A percentile compares a stretch with the other conserved stretches of the same genome.
Evolutionary conservation across 345 rosid species (phyloP).

Genomic region (Erucastrum elatum): DNA sequence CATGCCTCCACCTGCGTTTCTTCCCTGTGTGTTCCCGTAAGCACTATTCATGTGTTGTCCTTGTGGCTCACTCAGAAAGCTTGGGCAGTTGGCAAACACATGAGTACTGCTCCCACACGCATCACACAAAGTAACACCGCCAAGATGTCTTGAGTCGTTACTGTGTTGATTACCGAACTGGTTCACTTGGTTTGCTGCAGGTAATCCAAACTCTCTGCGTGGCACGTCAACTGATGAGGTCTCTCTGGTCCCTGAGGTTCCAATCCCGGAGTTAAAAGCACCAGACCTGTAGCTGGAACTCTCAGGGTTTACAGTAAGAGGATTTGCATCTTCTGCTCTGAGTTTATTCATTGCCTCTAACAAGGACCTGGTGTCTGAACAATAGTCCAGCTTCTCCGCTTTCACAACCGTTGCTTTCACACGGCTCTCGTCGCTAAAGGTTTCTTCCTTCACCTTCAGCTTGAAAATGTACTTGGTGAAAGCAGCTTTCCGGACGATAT

Average conservation of each 20-base stretch:
- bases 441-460: constrained; percentile 93
- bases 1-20: constrained; percentile 44
- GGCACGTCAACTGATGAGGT: constrained; percentile 26
- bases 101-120: constrained; percentile 73
- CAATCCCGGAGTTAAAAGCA: constrained; percentile 25
- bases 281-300: constrained; percentile 29
- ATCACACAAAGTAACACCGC: constrained; percentile 39
- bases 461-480: constrained; percentile 70
- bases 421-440: constrained; percentile 80
- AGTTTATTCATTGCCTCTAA: constrained; percentile 60
- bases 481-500: constrained; percentile 60
- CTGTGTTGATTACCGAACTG: neutral
- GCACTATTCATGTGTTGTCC: constrained; percentile 40
- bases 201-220: constrained; percentile 38
- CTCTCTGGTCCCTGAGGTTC: constrained; percentile 42
- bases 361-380: constrained; percentile 62
- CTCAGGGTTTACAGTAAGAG: constrained; percentile 40
- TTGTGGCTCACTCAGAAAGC: constrained; percentile 59
- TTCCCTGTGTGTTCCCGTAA: constrained; percentile 35
- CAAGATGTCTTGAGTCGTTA: constrained; percentile 1
- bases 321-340: constrained; percentile 43
- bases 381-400: constrained; percentile 65
- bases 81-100: constrained; percentile 67
- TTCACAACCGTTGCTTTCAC: constrained; percentile 79
- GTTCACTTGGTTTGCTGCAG: constrained; percentile 40